These are phyloP conservation scores for Zygnema cylindricum DNA, from an alignment of 139 green algal genomes.

Conservation along the genomic window DNA sequence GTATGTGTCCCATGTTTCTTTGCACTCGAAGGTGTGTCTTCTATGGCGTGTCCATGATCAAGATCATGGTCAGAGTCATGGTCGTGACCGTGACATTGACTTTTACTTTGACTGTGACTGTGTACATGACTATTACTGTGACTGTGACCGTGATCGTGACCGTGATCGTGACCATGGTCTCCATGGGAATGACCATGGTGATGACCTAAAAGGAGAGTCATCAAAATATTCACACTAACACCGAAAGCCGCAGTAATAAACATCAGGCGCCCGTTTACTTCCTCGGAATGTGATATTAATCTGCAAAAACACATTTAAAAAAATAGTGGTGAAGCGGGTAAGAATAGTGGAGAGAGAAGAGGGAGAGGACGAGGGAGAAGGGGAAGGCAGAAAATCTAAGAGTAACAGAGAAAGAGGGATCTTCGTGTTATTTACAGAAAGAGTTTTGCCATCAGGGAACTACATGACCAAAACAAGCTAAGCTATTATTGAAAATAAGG, in stretches of 20 bases:
- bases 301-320: constrained; percentile 6
- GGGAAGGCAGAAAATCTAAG: background rate
- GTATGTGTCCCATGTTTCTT: too few relatives aligned
- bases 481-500: too few relatives aligned
- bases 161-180: constrained; percentile 50
- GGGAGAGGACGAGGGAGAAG: background rate
- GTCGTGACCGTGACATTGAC: background rate
- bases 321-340: background rate
- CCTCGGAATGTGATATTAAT: constrained; percentile 36
- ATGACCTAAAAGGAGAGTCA: constrained; percentile 66
- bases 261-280: constrained; percentile 77
- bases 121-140: constrained; percentile 18
- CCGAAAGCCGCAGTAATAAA: constrained; percentile 81
- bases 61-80: constrained; percentile 31
- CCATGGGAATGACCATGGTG: constrained; percentile 63
- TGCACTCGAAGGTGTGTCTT: too few relatives aligned
- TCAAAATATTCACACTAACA: constrained; percentile 78
- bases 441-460: too few relatives aligned
- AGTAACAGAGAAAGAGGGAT: too few relatives aligned
- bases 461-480: too few relatives aligned
- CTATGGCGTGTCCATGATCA: constrained; percentile 50
- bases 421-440: too few relatives aligned
- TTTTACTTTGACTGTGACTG: constrained; percentile 1
- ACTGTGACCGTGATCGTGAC: constrained; percentile 52
- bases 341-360: background rate